A percentile compares a stretch with the other conserved stretches of the same genome.
These are phyloP conservation scores for Bipolaris gigantea DNA, from an alignment of 2,329 filamentous ascomycete genomes.

Conservation along the genomic window DNA sequence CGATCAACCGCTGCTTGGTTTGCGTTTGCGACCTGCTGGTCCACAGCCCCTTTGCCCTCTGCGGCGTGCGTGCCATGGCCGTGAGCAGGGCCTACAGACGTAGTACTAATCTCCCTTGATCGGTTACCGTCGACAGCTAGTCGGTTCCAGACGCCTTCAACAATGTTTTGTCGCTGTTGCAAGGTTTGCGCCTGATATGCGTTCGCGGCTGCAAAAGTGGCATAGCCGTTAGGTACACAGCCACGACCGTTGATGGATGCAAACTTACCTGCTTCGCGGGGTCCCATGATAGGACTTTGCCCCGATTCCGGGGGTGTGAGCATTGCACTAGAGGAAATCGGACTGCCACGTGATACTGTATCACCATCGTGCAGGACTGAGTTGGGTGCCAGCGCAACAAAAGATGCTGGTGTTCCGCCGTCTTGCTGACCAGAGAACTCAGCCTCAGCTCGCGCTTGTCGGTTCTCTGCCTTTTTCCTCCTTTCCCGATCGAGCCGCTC, in stretches of 20 bases:
- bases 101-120: conserved; percentile 20
- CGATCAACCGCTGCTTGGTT: conserved; percentile 29
- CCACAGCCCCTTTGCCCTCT: conserved; percentile 20
- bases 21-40: conserved; percentile 26
- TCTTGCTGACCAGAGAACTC: conserved; percentile 28
- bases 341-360: conserved; percentile 29
- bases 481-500: conserved; percentile 41
- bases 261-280: conserved; percentile 21
- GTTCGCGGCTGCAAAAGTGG: conserved; percentile 8
- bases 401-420: conserved; percentile 28
- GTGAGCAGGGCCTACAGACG: conserved; percentile 1
- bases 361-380: conserved; percentile 30
- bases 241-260: conserved; percentile 15
- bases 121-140: conserved; percentile 18
- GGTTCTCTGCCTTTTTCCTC: conserved; percentile 40
- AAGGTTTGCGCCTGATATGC: conserved; percentile 15
- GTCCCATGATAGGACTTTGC: conserved; percentile 30
- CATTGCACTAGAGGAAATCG: conserved; percentile 33
- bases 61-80: conserved; percentile 7
- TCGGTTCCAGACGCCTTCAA: conserved; percentile 31
- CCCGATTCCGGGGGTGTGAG: conserved; percentile 36
- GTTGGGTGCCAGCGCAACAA: conserved; percentile 36
- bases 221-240: conserved; percentile 7
- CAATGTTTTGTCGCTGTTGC: conserved; percentile 20
- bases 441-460: conserved; percentile 33